phyloP scores from a whole-genome alignment of 768 basidiomycete species.

The Mycena capillaripes region DNA sequence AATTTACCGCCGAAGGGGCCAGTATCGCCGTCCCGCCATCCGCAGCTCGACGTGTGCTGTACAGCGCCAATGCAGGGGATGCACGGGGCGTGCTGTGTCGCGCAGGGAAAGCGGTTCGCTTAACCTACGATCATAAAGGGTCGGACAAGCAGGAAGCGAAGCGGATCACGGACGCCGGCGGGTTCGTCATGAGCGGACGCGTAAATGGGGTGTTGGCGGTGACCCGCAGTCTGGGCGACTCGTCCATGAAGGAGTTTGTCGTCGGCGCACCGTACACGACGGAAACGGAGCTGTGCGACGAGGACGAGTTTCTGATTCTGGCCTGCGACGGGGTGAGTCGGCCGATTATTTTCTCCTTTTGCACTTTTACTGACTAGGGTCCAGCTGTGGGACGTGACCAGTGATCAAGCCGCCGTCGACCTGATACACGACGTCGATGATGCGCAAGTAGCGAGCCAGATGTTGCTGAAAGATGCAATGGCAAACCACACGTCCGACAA shows the following conservation, averaged over 20 bases:
- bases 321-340: slow-evolving; percentile 95
- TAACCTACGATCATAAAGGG: slow-evolving; percentile 99
- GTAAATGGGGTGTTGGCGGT: slow-evolving; percentile 98
- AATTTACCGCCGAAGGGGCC: slow-evolving; percentile 46
- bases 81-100: slow-evolving; percentile 95
- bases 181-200: slow-evolving; percentile 98
- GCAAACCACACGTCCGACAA: slow-evolving; percentile 94
- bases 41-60: slow-evolving; percentile 81
- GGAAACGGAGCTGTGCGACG: slow-evolving; percentile 91
- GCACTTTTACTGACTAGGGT: slow-evolving; percentile 30
- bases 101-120: slow-evolving; percentile 87
- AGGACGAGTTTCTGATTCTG: slow-evolving; percentile 95
- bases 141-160: slow-evolving; percentile 98
- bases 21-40: slow-evolving; percentile 60
- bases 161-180: slow-evolving; percentile 96
- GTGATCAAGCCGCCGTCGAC: slow-evolving; percentile 92
- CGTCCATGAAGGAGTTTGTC: slow-evolving; percentile 99
- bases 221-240: slow-evolving; percentile 95
- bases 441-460: slow-evolving; percentile 85
- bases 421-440: slow-evolving; percentile 80
- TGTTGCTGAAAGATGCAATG: slow-evolving; percentile 86
- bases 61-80: slow-evolving; percentile 97
- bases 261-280: slow-evolving; percentile 98
- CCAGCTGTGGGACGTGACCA: slow-evolving; percentile 96
- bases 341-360: not conserved